Conservation (phyloP, 208 protist genomes). For the Crithidia expoeki region DNA sequence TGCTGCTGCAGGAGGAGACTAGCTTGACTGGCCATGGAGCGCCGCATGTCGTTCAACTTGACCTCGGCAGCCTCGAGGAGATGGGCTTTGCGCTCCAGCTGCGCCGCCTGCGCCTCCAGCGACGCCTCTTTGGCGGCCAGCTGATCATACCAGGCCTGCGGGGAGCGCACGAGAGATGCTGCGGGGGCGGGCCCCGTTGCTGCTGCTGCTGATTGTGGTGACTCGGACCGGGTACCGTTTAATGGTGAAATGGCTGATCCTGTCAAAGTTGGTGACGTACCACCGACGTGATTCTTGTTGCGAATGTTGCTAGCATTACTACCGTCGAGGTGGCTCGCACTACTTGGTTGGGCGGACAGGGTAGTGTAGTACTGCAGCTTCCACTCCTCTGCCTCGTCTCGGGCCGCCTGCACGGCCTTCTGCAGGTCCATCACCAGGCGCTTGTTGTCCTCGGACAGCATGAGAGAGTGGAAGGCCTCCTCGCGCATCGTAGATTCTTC, state of each 20-base stretch:
- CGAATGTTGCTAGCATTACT: background rate
- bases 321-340: background rate
- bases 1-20: conserved; percentile 49
- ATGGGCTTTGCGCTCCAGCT: conserved; percentile 44
- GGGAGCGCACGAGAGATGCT: conserved; percentile 2
- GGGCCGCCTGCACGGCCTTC: conserved; percentile 40
- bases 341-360: background rate
- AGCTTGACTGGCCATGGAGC: conserved; percentile 69
- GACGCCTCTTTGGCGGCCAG: conserved; percentile 21
- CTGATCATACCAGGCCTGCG: conserved; percentile 26
- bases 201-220: background rate
- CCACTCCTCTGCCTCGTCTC: conserved; percentile 62
- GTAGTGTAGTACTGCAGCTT: conserved; percentile 41
- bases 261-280: background rate
- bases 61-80: conserved; percentile 51
- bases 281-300: background rate
- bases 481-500: conserved; percentile 68
- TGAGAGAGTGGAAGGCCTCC: conserved; percentile 60
- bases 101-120: conserved; percentile 21
- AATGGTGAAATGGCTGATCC: background rate
- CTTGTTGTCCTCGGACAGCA: conserved; percentile 73
- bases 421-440: conserved; percentile 59
- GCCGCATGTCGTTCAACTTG: conserved; percentile 63
- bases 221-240: too few species aligned
- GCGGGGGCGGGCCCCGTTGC: background rate